Conservation (phyloP, 148 eudicot genomes). For the Camellia granthamiana region DNA sequence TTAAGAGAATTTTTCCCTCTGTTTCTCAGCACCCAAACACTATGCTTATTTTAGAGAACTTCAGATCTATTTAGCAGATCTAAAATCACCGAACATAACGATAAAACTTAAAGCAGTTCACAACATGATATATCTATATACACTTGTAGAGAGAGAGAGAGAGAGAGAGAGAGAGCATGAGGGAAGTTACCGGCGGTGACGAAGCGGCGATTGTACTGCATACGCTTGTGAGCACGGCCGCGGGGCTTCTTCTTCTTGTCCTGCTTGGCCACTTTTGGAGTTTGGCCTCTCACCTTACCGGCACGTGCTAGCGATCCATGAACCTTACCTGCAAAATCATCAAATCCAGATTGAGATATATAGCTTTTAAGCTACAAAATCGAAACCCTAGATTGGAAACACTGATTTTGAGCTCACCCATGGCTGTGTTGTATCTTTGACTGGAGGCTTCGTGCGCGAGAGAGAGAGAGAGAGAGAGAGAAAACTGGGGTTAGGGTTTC, state of each 20-base stretch:
- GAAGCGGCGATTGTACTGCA: constrained; percentile 86
- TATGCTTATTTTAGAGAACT: not conserved
- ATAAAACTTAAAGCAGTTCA: not conserved
- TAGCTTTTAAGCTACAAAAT: not conserved
- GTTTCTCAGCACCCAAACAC: not conserved
- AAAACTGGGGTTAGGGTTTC: not conserved
- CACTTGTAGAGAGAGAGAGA: not conserved
- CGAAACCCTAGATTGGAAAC: not conserved
- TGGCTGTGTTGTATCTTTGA: not conserved
- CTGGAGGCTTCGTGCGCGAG: not conserved
- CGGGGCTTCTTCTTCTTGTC: constrained; percentile 99
- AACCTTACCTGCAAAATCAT: constrained; percentile 58
- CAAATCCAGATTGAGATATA: not conserved
- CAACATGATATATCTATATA: not conserved
- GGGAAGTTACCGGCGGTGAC: constrained; percentile 71
- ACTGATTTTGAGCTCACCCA: constrained; percentile 11
- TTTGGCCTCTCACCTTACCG: constrained; percentile 92
- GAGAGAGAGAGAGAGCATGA: not conserved
- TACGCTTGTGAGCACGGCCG: constrained; percentile 91
- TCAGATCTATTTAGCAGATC: not conserved
- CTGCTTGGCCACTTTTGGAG: constrained; percentile 85
- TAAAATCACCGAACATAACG: not conserved
- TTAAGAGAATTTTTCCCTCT: not conserved
- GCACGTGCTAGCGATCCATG: constrained; percentile 98
- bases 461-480: not conserved